Evolutionary conservation across 805 yeast species (phyloP), one percentile per base, ranked within the genome.

Genomic region (Candida silvicultrix): DNA sequence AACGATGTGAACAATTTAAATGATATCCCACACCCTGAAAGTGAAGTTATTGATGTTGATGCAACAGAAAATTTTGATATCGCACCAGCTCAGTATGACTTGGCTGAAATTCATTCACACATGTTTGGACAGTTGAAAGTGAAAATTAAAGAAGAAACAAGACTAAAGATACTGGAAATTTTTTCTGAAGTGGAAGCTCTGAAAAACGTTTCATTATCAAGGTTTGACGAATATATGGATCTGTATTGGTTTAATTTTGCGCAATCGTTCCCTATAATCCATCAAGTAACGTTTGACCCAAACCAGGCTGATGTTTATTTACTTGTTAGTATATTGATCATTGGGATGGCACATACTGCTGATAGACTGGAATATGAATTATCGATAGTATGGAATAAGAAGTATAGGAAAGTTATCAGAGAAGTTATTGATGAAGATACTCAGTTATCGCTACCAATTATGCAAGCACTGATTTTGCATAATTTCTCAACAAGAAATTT

Each of bases 311-410:
- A 37, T 21, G 12, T 37, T 37, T 37, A 37, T 37, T 15, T 37
- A 14, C 25, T 37, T 14, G 16, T 37, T 14, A 37, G 39, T 37
- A 19, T 37, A 4, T 37, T 37, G 10, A 37, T 37, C 6, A 37
- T 37, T 9, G 39, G 39, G 14, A 37, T 37, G 39, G 39, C 39
- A 16, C 39, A 37, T 21, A 37, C 39, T n/a, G 39, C 39, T 12
- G 39, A 37, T 15, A 9, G 25, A 5, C 15, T 37, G 7, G 39
- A 37, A 14, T 37, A 37, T 21, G 39, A 37, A 15, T 21, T 37
- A 19, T 37, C 39, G 4, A 21, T 37, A 7, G 19, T 14, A 20
- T 20, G 23, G 23, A 37, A 37, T 15, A 37, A 37, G 21, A 37
- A 37, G 21, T 37, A n/a, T 37, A 20, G 39, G 18, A 37, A 15